These are phyloP conservation scores for Neurospora crassa DNA, from an alignment of 2,329 filamentous ascomycete species.

Conservation along the genomic window DNA sequence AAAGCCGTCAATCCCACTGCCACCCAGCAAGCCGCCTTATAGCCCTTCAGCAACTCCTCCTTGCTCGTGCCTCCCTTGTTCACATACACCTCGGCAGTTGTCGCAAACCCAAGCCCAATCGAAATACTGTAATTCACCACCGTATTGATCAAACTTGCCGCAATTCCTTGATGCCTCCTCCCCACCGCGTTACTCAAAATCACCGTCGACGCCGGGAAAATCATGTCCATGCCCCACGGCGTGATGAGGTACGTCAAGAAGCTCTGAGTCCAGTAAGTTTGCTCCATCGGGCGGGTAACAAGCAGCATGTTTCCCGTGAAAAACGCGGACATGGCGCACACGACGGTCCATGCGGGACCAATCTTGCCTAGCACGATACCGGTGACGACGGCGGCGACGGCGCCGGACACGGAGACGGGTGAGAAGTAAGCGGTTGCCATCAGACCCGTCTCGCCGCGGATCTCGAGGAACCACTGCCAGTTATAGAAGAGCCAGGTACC, in stretches of 20 bases:
- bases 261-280: slow-evolving; percentile 44
- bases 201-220: slow-evolving; percentile 41
- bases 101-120: slow-evolving; percentile 45
- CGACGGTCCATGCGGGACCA: slow-evolving; percentile 19
- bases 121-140: slow-evolving; percentile 49
- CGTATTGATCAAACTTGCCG: slow-evolving; percentile 40
- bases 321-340: slow-evolving; percentile 17
- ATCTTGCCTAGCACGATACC: slow-evolving; percentile 24
- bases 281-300: slow-evolving; percentile 29
- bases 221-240: slow-evolving; percentile 46
- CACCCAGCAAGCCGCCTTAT: slow-evolving; percentile 16
- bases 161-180: slow-evolving; percentile 22
- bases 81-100: slow-evolving; percentile 40
- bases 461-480: slow-evolving; percentile 37
- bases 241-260: slow-evolving; percentile 39
- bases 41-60: slow-evolving; percentile 14
- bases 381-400: slow-evolving; percentile 24
- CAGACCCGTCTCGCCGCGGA: slow-evolving; percentile 22
- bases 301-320: slow-evolving; percentile 18
- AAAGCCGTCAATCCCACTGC: slow-evolving; percentile 16
- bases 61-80: slow-evolving; percentile 16
- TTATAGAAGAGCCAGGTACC: slow-evolving; percentile 45
- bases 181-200: slow-evolving; percentile 35
- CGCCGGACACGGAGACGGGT: slow-evolving; percentile 19
- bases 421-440: slow-evolving; percentile 23